Percentiles rank a stretch among this genome's conserved stretches.
Evolutionary conservation across 2,329 filamentous ascomycete genomes (phyloP).

Genomic region (Juglanconis oblonga): DNA sequence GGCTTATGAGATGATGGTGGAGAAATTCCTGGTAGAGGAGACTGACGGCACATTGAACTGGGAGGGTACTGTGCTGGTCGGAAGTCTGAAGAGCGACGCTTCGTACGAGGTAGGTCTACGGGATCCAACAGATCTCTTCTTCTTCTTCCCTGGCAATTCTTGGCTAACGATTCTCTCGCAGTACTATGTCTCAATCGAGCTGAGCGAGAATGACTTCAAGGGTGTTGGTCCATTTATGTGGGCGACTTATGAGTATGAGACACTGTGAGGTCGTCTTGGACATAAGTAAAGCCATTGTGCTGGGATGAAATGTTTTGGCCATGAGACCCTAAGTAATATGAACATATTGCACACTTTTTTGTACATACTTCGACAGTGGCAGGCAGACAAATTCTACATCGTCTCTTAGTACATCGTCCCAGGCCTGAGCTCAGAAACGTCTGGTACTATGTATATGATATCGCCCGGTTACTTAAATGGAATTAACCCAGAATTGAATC

Average conservation of each 20-base stretch:
- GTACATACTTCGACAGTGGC: too few species aligned
- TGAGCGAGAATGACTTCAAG: slow-evolving; percentile 28
- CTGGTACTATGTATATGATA: too few species aligned
- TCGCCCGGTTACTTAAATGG: too few species aligned
- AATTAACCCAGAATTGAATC: too few species aligned
- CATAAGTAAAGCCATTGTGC: too few species aligned
- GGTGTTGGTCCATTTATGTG: slow-evolving; percentile 31
- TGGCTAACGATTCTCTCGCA: slow-evolving; percentile 6
- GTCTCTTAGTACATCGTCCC: too few species aligned
- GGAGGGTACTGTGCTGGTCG: slow-evolving; percentile 46
- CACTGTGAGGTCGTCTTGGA: background rate
- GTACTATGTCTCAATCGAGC: slow-evolving; percentile 36
- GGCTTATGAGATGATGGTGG: slow-evolving; percentile 35
- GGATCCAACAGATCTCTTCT: background rate
- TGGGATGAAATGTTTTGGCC: too few species aligned
- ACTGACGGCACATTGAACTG: slow-evolving; percentile 42
- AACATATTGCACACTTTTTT: background rate
- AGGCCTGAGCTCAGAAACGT: too few species aligned
- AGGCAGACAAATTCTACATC: too few species aligned
- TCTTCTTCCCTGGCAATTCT: background rate
- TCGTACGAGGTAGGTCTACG: slow-evolving; percentile 40
- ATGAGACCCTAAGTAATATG: too few species aligned
- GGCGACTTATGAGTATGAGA: slow-evolving; percentile 28
- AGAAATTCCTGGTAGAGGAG: slow-evolving; percentile 38
- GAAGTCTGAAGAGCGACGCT: slow-evolving; percentile 42